Evolutionary conservation across 192 early-diverging fungal genomes (phyloP), one percentile per base, ranked within the genome.

Genomic region (Linnemannia elongata): DNA sequence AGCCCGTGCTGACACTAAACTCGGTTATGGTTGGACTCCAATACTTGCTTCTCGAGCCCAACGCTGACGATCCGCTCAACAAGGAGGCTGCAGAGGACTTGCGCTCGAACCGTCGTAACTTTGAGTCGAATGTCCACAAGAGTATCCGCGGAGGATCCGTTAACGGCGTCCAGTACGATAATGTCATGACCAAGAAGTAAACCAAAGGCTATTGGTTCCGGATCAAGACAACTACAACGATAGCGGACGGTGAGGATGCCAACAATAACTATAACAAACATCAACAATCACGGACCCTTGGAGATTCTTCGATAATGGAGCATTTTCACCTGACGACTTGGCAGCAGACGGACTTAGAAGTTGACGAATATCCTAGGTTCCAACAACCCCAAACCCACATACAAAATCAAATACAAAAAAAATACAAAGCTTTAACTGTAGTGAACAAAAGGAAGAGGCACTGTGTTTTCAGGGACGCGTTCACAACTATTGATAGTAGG

Each of bases 21-120:
- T 91, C 96, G 55, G 93, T 98, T 39, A 82, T 99, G 78, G 95
- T 99, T 77, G 97, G 97, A 9, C 85, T 99, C 70, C 96, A 97
- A 81, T 96, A 97, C 88, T 88, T 99, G 66, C 97, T 99, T 79
- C 83, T 97, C 82, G 97, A 96, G 72, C 98, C 98, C 1, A 99
- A 99, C 85, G 94, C 98, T 3, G 97, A 98, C 54, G 98, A 99
- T 91, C 98, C 98, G 77, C 92, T 99, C 13, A 99, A 99, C 93
- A 99, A 98, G 88, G 97, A 96, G 41, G 98, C 98, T 4, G 98
- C 98, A 3, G 92, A 94, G 55, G 94, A 94, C 69, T 92, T 99
- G 89, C 89, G 94, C 70, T 81, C 88, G 9, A 95, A 97, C 81
- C 88, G 94, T 44, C 79, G 78, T 35, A 88, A 89, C 45, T 99